Conservation (phyloP, 129 eudicot genomes). For the Centaurea solstitialis region DNA sequence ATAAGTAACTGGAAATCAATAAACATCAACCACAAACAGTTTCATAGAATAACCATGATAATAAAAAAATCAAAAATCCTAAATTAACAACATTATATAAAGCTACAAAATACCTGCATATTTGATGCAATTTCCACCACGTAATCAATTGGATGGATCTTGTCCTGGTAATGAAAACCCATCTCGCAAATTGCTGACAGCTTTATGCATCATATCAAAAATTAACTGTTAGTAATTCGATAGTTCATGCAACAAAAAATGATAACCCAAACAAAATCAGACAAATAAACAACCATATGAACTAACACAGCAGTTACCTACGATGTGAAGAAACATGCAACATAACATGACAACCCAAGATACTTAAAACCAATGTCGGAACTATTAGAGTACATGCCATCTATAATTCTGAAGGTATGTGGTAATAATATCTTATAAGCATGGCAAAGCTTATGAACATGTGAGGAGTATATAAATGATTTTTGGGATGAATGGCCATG, state of each 20-base stretch:
- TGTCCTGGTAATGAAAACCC: slow-evolving; percentile 88
- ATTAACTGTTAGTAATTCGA: slow-evolving; percentile 25
- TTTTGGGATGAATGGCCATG: neutral
- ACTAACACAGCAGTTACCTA: slow-evolving; percentile 5
- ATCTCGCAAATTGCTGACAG: slow-evolving; percentile 87
- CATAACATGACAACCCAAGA: slow-evolving; percentile 16
- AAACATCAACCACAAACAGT: neutral
- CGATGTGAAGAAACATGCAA: neutral
- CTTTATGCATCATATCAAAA: slow-evolving; percentile 45
- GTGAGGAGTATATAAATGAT: neutral
- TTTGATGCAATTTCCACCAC: slow-evolving; percentile 68
- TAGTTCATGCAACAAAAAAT: slow-evolving; percentile 7
- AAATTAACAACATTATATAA: neutral
- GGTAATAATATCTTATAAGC: neutral
- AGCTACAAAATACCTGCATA: slow-evolving; percentile 67
- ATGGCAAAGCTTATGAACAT: neutral
- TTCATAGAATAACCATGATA: neutral
- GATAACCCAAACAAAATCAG: slow-evolving; percentile 4
- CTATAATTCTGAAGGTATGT: neutral
- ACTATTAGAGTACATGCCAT: neutral
- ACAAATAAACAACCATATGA: slow-evolving; percentile 5
- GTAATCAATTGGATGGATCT: slow-evolving; percentile 80
- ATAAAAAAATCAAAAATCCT: neutral
- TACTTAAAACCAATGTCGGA: neutral
- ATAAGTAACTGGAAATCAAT: neutral